Evolutionary conservation across 257 asterid species (phyloP), one percentile per base, ranked within the genome.

Genomic region (Vinca minor): DNA sequence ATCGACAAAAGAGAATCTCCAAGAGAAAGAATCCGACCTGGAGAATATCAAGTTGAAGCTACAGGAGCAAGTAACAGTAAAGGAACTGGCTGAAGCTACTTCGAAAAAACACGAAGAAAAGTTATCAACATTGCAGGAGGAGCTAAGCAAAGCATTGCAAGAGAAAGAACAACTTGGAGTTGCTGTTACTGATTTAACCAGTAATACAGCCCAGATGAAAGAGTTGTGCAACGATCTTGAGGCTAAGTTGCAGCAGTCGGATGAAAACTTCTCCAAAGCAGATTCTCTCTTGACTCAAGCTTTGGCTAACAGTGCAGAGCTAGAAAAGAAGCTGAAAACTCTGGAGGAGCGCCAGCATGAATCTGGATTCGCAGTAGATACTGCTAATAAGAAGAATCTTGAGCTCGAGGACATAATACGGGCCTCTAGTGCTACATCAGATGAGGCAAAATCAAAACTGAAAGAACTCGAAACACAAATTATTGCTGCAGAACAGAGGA

Each of bases 221-320:
- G 94, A 84, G 71, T 48, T 85, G 42, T 82, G 87, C 76, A 73
- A 71, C 67, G 94, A 85, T 20, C 95, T 92, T 20, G 95, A 92
- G 76, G 85, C 80, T 13, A 87, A 81, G 83, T 68, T 87, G 91
- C 83, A 82, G 78, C 74, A 69, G 42, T 89, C 98, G 0, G 94
- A 89, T 23, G 94, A 91, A 41, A 86, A 88, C 63, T 88, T 84
- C 75, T 47, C 69, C 76, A 86, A 84, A 64, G 78, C 88, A 3
- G 89, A 91, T 77, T 69, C 88, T 68, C 96, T 91, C 69, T 73
- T 88, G 48, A 72, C 91, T 28, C 87, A 84, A 85, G 88, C 98
- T 68, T 71, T 84, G 73, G 81, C 82, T 26, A 86, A 83, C 73
- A 80, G 76, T 44, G 77, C 77, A 50, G 96, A 91, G 64, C 85